Evolutionary conservation across 1,139 yeast species (phyloP).

Genomic region (Pneumocystis murina): DNA sequence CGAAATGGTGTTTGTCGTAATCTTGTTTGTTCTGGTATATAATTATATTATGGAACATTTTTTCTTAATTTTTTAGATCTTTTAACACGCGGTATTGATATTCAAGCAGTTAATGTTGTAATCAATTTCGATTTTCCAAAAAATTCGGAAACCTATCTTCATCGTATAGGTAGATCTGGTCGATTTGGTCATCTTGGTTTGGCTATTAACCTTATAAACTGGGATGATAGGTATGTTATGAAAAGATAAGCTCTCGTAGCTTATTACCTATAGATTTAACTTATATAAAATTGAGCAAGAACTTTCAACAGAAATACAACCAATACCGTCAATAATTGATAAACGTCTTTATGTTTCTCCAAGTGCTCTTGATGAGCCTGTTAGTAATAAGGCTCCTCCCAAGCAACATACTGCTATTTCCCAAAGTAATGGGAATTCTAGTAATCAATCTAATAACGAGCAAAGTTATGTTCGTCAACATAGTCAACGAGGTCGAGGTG

Average conservation of each 20-base stretch:
- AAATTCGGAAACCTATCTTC: constrained; percentile 91
- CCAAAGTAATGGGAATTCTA: background rate
- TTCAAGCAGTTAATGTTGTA: constrained; percentile 96
- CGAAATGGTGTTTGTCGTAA: constrained; percentile 97
- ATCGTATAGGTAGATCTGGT: constrained; percentile 98
- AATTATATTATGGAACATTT: background rate
- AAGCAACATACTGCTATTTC: background rate
- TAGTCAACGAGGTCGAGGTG: background rate
- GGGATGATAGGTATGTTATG: constrained; percentile 58
- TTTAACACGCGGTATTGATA: constrained; percentile 96
- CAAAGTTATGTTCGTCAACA: background rate
- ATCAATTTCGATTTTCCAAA: constrained; percentile 97
- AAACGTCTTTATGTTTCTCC: constrained; percentile 56
- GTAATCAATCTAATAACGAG: background rate
- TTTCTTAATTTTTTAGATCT: constrained; percentile 34
- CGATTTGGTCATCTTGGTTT: constrained; percentile 97
- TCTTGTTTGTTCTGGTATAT: constrained; percentile 57
- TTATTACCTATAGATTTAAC: constrained; percentile 32
- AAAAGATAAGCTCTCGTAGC: background rate
- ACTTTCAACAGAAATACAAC: constrained; percentile 91
- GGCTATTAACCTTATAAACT: constrained; percentile 89
- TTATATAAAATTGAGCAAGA: constrained; percentile 93
- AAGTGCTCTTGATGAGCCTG: constrained; percentile 6
- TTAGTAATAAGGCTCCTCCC: background rate
- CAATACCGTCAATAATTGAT: constrained; percentile 86